phyloP scores from a whole-genome alignment of 1,284 basidiomycete species.

The Sphagnurus paluster region DNA sequence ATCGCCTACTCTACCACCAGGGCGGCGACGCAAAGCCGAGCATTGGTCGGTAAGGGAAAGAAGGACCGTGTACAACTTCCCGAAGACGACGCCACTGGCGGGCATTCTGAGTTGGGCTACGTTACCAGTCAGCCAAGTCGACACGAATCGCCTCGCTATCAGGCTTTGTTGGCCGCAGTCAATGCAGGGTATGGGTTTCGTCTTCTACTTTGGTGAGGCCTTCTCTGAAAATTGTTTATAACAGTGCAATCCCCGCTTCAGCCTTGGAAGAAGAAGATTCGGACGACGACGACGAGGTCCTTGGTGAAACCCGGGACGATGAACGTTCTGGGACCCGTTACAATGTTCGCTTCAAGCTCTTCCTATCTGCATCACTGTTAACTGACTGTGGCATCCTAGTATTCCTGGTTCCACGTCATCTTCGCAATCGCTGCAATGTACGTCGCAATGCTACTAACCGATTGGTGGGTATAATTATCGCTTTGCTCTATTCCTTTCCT shows the following conservation, averaged over 20 bases:
- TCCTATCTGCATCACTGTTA: slow-evolving; percentile 1
- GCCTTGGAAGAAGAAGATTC: slow-evolving; percentile 84
- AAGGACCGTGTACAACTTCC: slow-evolving; percentile 68
- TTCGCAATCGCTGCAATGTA: slow-evolving; percentile 98
- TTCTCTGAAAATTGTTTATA: slow-evolving; percentile 3
- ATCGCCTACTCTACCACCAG: slow-evolving; percentile 97
- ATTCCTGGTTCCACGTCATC: slow-evolving; percentile 98
- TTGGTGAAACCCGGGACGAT: slow-evolving; percentile 84
- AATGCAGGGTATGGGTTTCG: slow-evolving; percentile 76
- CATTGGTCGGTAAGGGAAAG: slow-evolving; percentile 78
- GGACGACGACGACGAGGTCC: slow-evolving; percentile 73
- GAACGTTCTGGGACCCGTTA: slow-evolving; percentile 97
- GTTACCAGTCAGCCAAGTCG: slow-evolving; percentile 86
- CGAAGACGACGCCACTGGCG: slow-evolving; percentile 48
- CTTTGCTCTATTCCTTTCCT: neutral
- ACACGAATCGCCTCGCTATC: slow-evolving; percentile 89
- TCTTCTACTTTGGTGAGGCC: slow-evolving; percentile 5
- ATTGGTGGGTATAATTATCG: slow-evolving; percentile 74
- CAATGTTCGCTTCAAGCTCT: slow-evolving; percentile 74
- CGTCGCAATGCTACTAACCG: slow-evolving; percentile 96
- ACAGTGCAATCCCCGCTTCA: slow-evolving; percentile 88
- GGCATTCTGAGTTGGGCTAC: slow-evolving; percentile 66
- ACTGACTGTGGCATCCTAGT: slow-evolving; percentile 46
- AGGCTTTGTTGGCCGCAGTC: slow-evolving; percentile 93
- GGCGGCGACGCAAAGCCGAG: slow-evolving; percentile 93